These are phyloP conservation scores for Lactarius hengduanensis DNA, from an alignment of 768 basidiomycete species.

Conservation along the genomic window DNA sequence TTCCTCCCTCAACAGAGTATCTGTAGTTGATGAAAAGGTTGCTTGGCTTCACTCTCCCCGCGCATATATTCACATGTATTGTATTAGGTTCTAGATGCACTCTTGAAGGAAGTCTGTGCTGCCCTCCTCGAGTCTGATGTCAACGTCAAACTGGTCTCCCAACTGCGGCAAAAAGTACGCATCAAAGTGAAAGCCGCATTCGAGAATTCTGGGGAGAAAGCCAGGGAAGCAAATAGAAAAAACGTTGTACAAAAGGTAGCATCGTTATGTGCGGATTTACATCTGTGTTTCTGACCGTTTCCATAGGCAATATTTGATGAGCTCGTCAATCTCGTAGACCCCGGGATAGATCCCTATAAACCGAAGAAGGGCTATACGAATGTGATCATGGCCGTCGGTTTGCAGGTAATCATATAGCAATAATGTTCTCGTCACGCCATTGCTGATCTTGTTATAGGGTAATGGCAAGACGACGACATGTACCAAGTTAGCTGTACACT, in stretches of 20 bases:
- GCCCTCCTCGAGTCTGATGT: slow-evolving; percentile 96
- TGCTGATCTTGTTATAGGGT: slow-evolving; percentile 51
- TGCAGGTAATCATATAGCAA: slow-evolving; percentile 60
- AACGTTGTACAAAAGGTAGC: slow-evolving; percentile 88
- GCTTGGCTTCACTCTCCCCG: slow-evolving; percentile 26
- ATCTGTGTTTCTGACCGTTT: slow-evolving; percentile 9
- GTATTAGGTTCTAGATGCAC: slow-evolving; percentile 83
- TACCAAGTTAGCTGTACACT: slow-evolving; percentile 97
- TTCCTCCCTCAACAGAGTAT: slow-evolving; percentile 80
- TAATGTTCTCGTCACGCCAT: background rate
- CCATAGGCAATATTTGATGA: slow-evolving; percentile 92
- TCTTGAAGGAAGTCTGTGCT: slow-evolving; percentile 92
- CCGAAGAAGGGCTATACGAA: slow-evolving; percentile 93
- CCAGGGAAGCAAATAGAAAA: slow-evolving; percentile 79
- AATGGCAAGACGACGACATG: slow-evolving; percentile 99
- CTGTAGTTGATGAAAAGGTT: slow-evolving; percentile 91
- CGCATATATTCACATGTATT: slow-evolving; percentile 21
- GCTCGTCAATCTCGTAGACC: slow-evolving; percentile 91
- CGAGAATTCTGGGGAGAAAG: slow-evolving; percentile 66
- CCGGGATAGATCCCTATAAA: slow-evolving; percentile 93
- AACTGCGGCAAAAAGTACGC: slow-evolving; percentile 86
- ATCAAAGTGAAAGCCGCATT: slow-evolving; percentile 81
- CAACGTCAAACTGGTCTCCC: slow-evolving; percentile 93
- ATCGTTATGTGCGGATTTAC: background rate
- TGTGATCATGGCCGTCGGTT: slow-evolving; percentile 96